These are phyloP conservation scores for Irpex sp. DNA, from an alignment of 1,284 basidiomycete genomes.

Conservation along the genomic window DNA sequence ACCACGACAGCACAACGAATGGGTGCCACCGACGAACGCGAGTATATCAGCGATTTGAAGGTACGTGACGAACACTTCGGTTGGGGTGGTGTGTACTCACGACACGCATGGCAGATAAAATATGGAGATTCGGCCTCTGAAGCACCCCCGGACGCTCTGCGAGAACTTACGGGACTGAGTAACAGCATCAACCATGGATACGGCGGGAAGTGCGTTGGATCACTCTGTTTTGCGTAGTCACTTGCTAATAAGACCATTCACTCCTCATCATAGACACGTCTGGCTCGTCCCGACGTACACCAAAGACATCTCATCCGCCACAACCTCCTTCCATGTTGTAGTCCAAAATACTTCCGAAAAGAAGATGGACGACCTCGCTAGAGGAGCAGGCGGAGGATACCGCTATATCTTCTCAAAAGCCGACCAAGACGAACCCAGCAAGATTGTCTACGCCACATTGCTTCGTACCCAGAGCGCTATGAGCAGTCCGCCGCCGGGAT, in stretches of 20 bases:
- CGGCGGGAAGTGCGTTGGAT: constrained; percentile 6
- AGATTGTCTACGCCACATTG: constrained; percentile 3
- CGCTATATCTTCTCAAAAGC: constrained; percentile 4
- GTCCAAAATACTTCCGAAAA: not conserved
- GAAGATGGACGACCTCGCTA: constrained; percentile 10
- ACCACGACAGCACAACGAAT: not conserved
- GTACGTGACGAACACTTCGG: not conserved
- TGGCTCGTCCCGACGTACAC: constrained; percentile 10
- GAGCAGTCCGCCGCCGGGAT: not conserved
- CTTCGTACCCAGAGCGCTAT: not conserved
- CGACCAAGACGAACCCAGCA: constrained; percentile 3
- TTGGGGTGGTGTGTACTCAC: not conserved
- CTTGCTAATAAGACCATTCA: not conserved
- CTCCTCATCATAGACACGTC: not conserved
- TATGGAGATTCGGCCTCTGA: constrained; percentile 7
- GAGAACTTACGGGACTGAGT: constrained; percentile 6
- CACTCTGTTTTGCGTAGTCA: not conserved
- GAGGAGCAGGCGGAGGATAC: constrained; percentile 8
- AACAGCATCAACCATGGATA: constrained; percentile 8
- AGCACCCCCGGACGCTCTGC: constrained; percentile 8
- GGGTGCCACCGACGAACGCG: constrained; percentile 4
- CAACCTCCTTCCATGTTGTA: constrained; percentile 8
- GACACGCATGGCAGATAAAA: not conserved
- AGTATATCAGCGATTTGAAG: constrained; percentile 9
- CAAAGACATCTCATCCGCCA: constrained; percentile 3